These are phyloP conservation scores for Rhizoclosmatium sp. DNA, from an alignment of 192 early-diverging fungal species.

Conservation along the genomic window DNA sequence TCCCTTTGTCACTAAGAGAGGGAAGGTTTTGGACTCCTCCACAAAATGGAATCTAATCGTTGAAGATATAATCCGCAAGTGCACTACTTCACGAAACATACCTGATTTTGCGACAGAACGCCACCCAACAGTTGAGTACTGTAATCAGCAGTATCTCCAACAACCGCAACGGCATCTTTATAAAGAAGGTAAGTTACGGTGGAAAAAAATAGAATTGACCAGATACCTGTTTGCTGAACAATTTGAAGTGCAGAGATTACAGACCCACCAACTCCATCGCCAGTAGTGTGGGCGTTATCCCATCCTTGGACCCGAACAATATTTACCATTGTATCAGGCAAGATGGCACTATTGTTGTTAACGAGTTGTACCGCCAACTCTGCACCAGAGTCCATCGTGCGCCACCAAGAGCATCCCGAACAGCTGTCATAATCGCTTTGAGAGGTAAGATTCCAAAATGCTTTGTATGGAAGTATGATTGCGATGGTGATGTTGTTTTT, in stretches of 20 bases:
- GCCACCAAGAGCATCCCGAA: slow-evolving; percentile 2
- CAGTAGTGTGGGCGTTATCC: background rate
- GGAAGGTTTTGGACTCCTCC: slow-evolving; percentile 11
- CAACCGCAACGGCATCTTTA: background rate
- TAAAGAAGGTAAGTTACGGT: background rate
- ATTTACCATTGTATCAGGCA: slow-evolving; percentile 14
- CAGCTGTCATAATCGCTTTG: background rate
- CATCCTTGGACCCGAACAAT: slow-evolving; percentile 6
- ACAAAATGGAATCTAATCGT: slow-evolving; percentile 11
- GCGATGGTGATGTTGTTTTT: slow-evolving; percentile 23
- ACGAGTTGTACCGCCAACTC: slow-evolving; percentile 4
- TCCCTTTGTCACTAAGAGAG: background rate
- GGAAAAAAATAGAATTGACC: background rate
- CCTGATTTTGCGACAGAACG: background rate
- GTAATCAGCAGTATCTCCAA: background rate
- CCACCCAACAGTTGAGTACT: background rate
- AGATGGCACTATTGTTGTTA: background rate
- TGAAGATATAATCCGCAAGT: background rate
- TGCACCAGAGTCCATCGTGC: slow-evolving; percentile 17
- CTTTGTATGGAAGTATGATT: slow-evolving; percentile 2
- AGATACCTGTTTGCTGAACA: background rate
- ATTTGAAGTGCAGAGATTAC: background rate
- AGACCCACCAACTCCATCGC: background rate
- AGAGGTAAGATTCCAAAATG: slow-evolving; percentile 7
- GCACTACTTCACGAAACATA: background rate